phyloP scores from a whole-genome alignment of 129 eudicot species.

The Logfia minima region DNA sequence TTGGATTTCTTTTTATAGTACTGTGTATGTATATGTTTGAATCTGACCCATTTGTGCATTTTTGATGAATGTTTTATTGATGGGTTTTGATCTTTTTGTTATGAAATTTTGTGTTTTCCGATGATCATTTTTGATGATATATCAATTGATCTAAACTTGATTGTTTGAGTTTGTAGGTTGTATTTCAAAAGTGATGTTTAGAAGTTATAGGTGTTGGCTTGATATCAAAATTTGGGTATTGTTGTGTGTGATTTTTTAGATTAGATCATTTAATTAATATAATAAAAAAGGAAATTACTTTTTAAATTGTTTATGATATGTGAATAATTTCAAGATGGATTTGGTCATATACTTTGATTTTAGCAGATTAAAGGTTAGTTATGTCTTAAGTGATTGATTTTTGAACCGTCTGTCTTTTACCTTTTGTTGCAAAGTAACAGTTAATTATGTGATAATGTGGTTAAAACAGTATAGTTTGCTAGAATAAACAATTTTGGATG shows the following conservation, averaged over 20 bases:
- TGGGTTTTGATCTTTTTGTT: slow-evolving; percentile 28
- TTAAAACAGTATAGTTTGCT: neutral
- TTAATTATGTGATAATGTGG: neutral
- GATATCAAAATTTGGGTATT: slow-evolving; percentile 7
- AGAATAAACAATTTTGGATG: slow-evolving; percentile 1
- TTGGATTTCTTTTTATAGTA: slow-evolving; percentile 17
- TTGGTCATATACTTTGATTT: slow-evolving; percentile 9
- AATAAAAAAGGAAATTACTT: too few species aligned
- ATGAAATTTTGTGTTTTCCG: slow-evolving; percentile 16
- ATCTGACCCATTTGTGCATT: slow-evolving; percentile 27
- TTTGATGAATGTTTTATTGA: neutral
- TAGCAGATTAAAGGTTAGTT: slow-evolving; percentile 24
- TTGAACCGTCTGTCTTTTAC: neutral
- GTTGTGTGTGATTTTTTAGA: neutral
- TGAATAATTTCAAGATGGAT: neutral
- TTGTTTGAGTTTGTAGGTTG: slow-evolving; percentile 21
- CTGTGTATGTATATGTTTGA: slow-evolving; percentile 19
- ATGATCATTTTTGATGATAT: slow-evolving; percentile 31
- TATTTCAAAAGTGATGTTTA: slow-evolving; percentile 28
- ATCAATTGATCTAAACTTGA: slow-evolving; percentile 21
- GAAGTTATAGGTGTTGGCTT: slow-evolving; percentile 20
- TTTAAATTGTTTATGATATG: too few species aligned
- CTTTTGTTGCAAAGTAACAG: slow-evolving; percentile 1
- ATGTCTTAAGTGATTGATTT: slow-evolving; percentile 13
- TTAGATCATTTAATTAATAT: too few species aligned